Evolutionary conservation across 805 yeast genomes (phyloP).

Genomic region (Lipomyces chichibuensis): DNA sequence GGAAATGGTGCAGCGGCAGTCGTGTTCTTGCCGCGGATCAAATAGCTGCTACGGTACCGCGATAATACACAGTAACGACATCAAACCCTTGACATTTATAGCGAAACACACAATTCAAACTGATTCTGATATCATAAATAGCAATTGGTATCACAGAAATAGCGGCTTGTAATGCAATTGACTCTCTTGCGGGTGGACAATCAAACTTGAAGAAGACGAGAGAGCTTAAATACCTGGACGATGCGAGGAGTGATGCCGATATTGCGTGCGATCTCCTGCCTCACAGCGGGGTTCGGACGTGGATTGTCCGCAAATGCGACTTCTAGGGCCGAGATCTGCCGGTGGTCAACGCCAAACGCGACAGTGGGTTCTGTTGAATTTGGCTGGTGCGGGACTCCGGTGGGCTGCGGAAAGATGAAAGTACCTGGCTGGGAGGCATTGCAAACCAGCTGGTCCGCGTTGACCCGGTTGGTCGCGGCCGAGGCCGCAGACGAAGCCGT

Average conservation of each 20-base stretch:
- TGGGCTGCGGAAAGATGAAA: background rate
- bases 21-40: background rate
- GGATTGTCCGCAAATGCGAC: conserved; percentile 32
- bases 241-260: conserved; percentile 19
- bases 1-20: background rate
- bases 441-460: background rate
- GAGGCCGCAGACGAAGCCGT: background rate
- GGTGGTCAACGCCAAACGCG: conserved; percentile 18
- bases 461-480: background rate
- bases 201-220: background rate
- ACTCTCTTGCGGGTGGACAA: background rate
- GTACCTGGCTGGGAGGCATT: background rate
- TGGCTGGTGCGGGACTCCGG: background rate
- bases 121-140: background rate
- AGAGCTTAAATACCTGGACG: conserved; percentile 30
- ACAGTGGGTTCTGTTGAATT: background rate
- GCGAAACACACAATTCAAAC: background rate
- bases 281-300: conserved; percentile 15
- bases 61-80: background rate
- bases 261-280: conserved; percentile 27
- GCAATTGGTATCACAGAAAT: background rate
- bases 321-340: conserved; percentile 30
- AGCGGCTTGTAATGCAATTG: background rate
- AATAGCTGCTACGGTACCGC: background rate
- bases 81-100: background rate